These are phyloP conservation scores for Tolypocladium endophyticum DNA, from an alignment of 2,329 filamentous ascomycete genomes.

Conservation along the genomic window DNA sequence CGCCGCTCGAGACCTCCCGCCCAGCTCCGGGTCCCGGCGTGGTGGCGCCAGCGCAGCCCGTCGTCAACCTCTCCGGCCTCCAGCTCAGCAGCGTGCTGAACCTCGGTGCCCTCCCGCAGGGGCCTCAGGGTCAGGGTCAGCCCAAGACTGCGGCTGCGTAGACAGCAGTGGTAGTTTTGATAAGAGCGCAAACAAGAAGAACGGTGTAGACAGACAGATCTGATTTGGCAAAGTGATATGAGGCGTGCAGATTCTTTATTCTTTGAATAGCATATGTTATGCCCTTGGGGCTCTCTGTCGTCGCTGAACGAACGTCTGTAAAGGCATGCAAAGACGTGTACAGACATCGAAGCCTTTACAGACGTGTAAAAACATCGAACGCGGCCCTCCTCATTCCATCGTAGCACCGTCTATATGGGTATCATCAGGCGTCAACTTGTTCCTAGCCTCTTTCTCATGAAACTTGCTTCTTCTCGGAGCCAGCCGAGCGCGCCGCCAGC, in stretches of 20 bases:
- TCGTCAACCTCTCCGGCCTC: slow-evolving; percentile 28
- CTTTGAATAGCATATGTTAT: background rate
- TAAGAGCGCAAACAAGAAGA: background rate
- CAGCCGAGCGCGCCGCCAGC: slow-evolving; percentile 30
- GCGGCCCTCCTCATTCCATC: background rate
- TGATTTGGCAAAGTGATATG: background rate
- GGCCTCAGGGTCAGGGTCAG: background rate
- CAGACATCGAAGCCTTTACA: too few relatives aligned
- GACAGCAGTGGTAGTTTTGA: background rate
- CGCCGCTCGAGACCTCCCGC: slow-evolving; percentile 2
- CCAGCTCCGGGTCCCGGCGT: slow-evolving; percentile 6
- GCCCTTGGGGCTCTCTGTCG: background rate
- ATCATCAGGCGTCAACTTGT: background rate
- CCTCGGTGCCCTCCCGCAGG: slow-evolving; percentile 23
- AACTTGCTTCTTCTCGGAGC: slow-evolving; percentile 10
- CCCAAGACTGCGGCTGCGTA: background rate
- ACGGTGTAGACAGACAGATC: background rate
- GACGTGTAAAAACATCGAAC: background rate
- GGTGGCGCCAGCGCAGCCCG: slow-evolving; percentile 9
- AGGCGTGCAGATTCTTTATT: background rate
- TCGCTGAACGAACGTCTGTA: background rate
- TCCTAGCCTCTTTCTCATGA: background rate
- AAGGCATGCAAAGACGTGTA: background rate
- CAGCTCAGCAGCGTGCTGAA: slow-evolving; percentile 31
- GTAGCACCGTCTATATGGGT: background rate